phyloP scores from a whole-genome alignment of 2,329 filamentous ascomycete species.

The Diaporthe citriasiana region DNA sequence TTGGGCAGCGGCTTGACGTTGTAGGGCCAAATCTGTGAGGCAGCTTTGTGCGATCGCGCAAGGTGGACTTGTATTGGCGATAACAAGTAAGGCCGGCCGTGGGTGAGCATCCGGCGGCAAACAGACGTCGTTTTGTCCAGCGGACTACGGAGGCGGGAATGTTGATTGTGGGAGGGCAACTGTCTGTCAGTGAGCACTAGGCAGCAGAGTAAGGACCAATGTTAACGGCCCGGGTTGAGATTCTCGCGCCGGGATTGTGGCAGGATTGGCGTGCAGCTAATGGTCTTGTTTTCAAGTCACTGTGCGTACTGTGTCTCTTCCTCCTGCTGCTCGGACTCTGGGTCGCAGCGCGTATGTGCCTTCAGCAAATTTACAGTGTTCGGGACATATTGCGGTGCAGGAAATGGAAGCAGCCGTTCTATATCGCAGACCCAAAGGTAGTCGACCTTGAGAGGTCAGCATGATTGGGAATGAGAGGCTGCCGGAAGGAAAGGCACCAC shows the following conservation, averaged over 20 bases:
- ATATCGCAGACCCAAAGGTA: neutral
- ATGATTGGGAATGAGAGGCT: neutral
- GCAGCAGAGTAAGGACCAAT: conserved; percentile 27
- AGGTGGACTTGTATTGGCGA: neutral
- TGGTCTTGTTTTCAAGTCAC: neutral
- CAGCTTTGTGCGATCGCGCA: conserved; percentile 18
- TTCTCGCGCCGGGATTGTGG: neutral
- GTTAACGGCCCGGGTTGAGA: neutral
- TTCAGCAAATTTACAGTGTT: neutral
- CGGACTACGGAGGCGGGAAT: neutral
- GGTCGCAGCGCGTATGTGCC: neutral
- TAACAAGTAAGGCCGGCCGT: neutral
- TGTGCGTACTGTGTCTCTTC: neutral
- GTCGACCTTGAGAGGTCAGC: neutral
- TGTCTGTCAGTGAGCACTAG: neutral
- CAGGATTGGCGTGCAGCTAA: conserved; percentile 3
- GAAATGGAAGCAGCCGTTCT: neutral
- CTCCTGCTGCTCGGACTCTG: neutral
- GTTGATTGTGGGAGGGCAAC: neutral
- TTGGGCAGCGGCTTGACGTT: conserved; percentile 10
- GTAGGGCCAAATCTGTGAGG: neutral
- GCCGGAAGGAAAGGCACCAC: neutral
- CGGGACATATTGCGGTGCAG: neutral
- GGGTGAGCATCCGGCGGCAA: neutral
- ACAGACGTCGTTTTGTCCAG: neutral